Evolutionary conservation across 2,329 filamentous ascomycete genomes (phyloP), one percentile per base, ranked within the genome.

Genomic region (Trichoderma citrinoviride): DNA sequence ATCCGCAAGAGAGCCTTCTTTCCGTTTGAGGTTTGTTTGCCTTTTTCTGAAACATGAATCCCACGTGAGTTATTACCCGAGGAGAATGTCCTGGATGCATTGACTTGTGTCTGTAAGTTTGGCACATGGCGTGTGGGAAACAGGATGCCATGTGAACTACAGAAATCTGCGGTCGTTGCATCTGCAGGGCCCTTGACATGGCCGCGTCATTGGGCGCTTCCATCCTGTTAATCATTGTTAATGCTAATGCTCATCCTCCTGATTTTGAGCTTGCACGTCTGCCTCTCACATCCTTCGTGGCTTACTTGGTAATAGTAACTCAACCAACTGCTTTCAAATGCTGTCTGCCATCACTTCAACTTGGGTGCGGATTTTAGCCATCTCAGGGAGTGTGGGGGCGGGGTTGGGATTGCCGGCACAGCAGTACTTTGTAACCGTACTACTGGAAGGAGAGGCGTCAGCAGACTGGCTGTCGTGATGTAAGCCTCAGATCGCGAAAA

Each of bases 391-490:
- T 61, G 58, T 61, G 58, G 58, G 49, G 58, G 58, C 46, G 58
- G 58, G 58, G 58, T 61, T 43, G 10, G 47, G 58, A 61, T 46
- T 46, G 37, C 23, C 47, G 58, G 58, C 3, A 21, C 54, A n/a
- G 17, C 54, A 7, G 25, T 6, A n/a, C n/a, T n/a, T n/a, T n/a
- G 23, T 29, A 29, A 29, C 29, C 33, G 53, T 29, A 43, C 17
- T 29, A 7, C 2, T 33, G 10, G 29, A 33, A 12, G 8, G 37
- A 40, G 25, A 4, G 19, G 47, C 47, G 47, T 61, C 58, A 53
- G 58, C 58, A 61, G 58, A 61, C 58, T 61, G 21, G 14, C 25
- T 53, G 58, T 53, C 58, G 58, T 43, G 49, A 61, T 61, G 58
- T 21, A 33, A 61, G 47, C 49, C 17, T 25, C n/a, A 27, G 40